Conservation (phyloP, 192 early-diverging fungal species). For the Backusella sp. region DNA sequence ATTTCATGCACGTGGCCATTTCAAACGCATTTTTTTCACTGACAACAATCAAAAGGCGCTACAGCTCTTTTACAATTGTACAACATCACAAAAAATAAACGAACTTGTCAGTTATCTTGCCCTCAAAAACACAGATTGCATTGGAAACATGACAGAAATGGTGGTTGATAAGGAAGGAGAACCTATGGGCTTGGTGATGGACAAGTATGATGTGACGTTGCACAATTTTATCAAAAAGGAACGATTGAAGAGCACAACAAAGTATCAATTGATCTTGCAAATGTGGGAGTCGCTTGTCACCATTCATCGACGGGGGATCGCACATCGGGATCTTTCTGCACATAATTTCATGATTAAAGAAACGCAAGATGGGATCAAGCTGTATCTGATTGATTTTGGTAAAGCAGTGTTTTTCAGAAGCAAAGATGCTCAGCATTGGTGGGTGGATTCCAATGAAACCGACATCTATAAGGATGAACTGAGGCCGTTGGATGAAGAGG, state of each 20-base stretch:
- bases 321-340: conserved; percentile 57
- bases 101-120: conserved; percentile 51
- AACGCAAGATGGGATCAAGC: conserved; percentile 29
- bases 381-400: conserved; percentile 61
- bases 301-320: conserved; percentile 50
- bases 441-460: conserved; percentile 27
- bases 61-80: conserved; percentile 55
- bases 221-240: conserved; percentile 49
- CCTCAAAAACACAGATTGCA: conserved; percentile 31
- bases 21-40: conserved; percentile 51
- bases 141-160: conserved; percentile 54
- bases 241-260: conserved; percentile 45
- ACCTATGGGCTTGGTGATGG: conserved; percentile 53
- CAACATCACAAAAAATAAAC: conserved; percentile 43
- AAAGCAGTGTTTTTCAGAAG: conserved; percentile 49
- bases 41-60: conserved; percentile 39
- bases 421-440: conserved; percentile 43
- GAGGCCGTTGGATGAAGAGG: conserved; percentile 36
- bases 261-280: conserved; percentile 45
- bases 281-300: conserved; percentile 48
- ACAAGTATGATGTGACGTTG: conserved; percentile 50
- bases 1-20: conserved; percentile 46
- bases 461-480: conserved; percentile 28
- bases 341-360: conserved; percentile 61
- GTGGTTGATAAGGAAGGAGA: conserved; percentile 43